A percentile compares a stretch with the other conserved stretches of the same genome.
Conservation (phyloP, 2,329 filamentous ascomycete genomes). For the Botryotinia calthae region DNA sequence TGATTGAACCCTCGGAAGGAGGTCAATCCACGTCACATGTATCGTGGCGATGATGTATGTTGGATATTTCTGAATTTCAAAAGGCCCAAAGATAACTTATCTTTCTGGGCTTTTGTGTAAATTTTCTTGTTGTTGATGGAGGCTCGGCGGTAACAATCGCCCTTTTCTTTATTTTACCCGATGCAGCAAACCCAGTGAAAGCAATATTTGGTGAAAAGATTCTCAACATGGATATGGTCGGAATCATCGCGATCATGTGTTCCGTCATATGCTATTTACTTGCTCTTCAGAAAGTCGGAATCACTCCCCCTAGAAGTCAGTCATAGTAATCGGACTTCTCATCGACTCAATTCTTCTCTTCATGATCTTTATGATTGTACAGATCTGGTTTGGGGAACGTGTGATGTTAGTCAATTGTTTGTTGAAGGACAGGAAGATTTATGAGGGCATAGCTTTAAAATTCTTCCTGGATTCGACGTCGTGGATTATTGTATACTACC, state of each 20-base stretch:
- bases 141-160: slow-evolving; percentile 39
- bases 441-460: slow-evolving; percentile 38
- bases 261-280: slow-evolving; percentile 29
- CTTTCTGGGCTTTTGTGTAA: slow-evolving; percentile 33
- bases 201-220: slow-evolving; percentile 7
- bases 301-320: slow-evolving; percentile 31
- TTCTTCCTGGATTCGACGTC: slow-evolving; percentile 34
- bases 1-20: slow-evolving; percentile 34
- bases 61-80: not conserved
- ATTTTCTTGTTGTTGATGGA: slow-evolving; percentile 43
- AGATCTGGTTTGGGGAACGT: not conserved
- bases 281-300: slow-evolving; percentile 32
- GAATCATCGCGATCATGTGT: slow-evolving; percentile 32
- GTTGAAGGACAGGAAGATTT: slow-evolving; percentile 33
- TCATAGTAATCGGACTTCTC: slow-evolving; percentile 37
- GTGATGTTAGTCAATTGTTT: not conserved
- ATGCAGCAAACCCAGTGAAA: not conserved
- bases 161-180: slow-evolving; percentile 35
- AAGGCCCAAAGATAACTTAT: not conserved
- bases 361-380: slow-evolving; percentile 27
- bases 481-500: slow-evolving; percentile 42
- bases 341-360: slow-evolving; percentile 29
- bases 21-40: slow-evolving; percentile 39
- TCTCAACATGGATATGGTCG: not conserved
- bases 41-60: slow-evolving; percentile 33